These are phyloP conservation scores for Pelargonium myrrhifolium DNA, from an alignment of 441 rosid genomes.

Conservation along the genomic window DNA sequence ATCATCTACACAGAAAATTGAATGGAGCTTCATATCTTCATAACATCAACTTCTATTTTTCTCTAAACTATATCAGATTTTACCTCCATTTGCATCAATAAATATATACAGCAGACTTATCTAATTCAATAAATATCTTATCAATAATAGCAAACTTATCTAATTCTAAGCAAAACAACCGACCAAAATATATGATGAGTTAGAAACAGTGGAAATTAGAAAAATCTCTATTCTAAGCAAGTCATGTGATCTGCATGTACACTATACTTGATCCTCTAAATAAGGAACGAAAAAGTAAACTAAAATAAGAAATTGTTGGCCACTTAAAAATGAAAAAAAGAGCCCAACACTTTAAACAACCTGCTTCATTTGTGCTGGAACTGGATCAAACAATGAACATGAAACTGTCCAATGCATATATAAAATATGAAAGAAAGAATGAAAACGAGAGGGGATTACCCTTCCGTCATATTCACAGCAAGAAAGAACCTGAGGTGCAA, in stretches of 20 bases:
- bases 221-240: not conserved
- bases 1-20: not conserved
- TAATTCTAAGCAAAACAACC: not conserved
- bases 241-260: conserved; percentile 10
- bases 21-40: not conserved
- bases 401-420: not conserved
- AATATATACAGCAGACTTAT: not conserved
- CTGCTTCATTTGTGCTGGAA: conserved; percentile 1
- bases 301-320: conserved; percentile 11
- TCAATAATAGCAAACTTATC: not conserved
- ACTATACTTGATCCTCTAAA: conserved; percentile 5
- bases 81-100: not conserved
- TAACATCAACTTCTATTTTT: not conserved
- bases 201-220: not conserved
- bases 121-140: no score
- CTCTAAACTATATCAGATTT: not conserved
- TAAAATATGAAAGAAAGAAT: not conserved
- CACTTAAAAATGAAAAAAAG: conserved; percentile 8
- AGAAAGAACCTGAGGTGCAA: conserved; percentile 84
- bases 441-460: conserved; percentile 29
- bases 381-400: not conserved
- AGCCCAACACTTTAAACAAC: conserved; percentile 4
- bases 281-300: not conserved
- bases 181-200: not conserved
- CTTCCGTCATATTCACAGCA: conserved; percentile 84